Percentiles rank a stretch among this genome's conserved stretches.
phyloP scores from a whole-genome alignment of 768 basidiomycete genomes.

The Ramaria rubella region DNA sequence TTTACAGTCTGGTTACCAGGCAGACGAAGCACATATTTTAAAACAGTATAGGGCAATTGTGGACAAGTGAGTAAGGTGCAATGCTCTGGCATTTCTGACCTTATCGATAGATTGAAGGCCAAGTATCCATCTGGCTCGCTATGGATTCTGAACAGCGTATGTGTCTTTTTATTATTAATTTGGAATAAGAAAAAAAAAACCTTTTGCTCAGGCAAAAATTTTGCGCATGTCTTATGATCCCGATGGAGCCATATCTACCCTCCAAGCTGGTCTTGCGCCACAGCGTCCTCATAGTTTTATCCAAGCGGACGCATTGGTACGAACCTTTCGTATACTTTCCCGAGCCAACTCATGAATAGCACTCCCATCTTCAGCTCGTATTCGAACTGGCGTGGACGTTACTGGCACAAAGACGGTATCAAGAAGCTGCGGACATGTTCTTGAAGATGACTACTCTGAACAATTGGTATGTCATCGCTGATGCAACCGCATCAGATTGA shows the following conservation, averaged over 20 bases:
- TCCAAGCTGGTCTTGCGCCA: conserved; percentile 51
- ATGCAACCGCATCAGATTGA: neutral
- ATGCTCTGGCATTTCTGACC: neutral
- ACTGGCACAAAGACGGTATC: conserved; percentile 54
- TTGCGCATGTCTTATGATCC: conserved; percentile 64
- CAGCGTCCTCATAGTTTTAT: conserved; percentile 50
- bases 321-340: neutral
- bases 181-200: neutral
- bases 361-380: conserved; percentile 39
- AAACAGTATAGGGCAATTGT: conserved; percentile 59
- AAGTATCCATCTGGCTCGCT: conserved; percentile 62
- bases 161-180: conserved; percentile 14
- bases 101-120: conserved; percentile 37
- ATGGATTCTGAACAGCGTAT: conserved; percentile 68
- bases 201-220: conserved; percentile 52
- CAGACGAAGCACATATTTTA: conserved; percentile 59
- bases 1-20: conserved; percentile 56
- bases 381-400: conserved; percentile 79
- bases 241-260: conserved; percentile 54
- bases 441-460: conserved; percentile 59
- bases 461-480: conserved; percentile 45
- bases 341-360: neutral
- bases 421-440: conserved; percentile 63
- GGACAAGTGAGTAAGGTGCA: conserved; percentile 40
- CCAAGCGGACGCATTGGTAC: conserved; percentile 68